These are phyloP conservation scores for Blastobotrys petasosporus DNA, from an alignment of 1,139 yeast genomes.

Conservation along the genomic window DNA sequence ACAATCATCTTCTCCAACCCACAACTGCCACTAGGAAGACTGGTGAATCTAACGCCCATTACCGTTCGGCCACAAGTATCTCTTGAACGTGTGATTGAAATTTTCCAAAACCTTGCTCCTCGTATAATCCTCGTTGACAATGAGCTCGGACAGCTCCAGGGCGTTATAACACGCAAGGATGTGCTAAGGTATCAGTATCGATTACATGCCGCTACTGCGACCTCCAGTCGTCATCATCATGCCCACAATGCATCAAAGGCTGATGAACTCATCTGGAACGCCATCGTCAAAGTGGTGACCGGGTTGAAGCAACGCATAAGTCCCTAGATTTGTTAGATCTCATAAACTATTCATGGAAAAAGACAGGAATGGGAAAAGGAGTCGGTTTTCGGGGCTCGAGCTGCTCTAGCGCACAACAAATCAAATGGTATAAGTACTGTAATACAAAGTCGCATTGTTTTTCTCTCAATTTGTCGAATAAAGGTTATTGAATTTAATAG, in stretches of 20 bases:
- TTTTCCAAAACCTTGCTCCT: constrained; percentile 79
- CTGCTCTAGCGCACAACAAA: no score
- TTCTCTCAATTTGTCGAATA: no score
- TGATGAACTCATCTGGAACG: constrained; percentile 24
- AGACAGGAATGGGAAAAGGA: no score
- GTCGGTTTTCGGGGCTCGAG: no score
- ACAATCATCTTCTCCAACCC: not conserved
- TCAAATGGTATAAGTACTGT: no score
- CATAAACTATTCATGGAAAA: no score
- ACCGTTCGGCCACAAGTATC: constrained; percentile 50
- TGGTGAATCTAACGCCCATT: constrained; percentile 58
- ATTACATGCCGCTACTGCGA: constrained; percentile 2
- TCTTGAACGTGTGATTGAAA: constrained; percentile 57
- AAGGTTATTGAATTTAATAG: no score
- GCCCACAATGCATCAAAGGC: constrained; percentile 23
- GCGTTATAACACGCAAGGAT: constrained; percentile 64
- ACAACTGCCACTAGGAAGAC: constrained; percentile 17
- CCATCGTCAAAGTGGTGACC: constrained; percentile 6
- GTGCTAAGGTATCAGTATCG: constrained; percentile 45
- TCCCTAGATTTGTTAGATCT: no score
- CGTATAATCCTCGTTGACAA: constrained; percentile 61
- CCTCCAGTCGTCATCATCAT: constrained; percentile 12
- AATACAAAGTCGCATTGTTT: no score
- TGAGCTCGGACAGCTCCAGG: constrained; percentile 46
- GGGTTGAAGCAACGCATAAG: not conserved